Evolutionary conservation across 306 rosid species (phyloP).

Genomic region (Fagus crenata): DNA sequence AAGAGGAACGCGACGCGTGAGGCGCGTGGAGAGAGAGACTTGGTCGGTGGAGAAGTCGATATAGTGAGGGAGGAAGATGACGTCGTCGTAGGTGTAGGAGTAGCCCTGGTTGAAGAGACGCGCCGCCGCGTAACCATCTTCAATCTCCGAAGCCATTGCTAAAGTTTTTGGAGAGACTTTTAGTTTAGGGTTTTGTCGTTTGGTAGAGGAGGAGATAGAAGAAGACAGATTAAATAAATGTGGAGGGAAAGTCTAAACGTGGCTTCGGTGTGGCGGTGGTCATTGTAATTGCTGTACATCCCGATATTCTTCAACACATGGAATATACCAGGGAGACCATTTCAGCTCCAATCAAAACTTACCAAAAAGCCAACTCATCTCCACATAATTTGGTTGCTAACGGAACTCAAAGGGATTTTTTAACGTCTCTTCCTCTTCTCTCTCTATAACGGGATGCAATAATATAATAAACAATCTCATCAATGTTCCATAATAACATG

Average conservation of each 20-base stretch:
- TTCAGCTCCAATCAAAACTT: too few species aligned
- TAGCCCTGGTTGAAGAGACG: slow-evolving; percentile 75
- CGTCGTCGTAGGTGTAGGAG: slow-evolving; percentile 91
- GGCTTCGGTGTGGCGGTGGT: neutral
- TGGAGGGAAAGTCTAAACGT: neutral
- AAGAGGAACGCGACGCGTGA: slow-evolving; percentile 60
- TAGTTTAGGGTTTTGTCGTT: neutral
- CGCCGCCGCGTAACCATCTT: slow-evolving; percentile 78
- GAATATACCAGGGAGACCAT: too few species aligned
- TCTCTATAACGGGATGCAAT: too few species aligned
- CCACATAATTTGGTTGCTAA: too few species aligned
- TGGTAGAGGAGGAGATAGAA: neutral
- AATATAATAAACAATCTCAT: too few species aligned
- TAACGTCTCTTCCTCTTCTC: too few species aligned
- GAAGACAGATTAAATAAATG: neutral
- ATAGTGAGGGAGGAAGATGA: slow-evolving; percentile 86
- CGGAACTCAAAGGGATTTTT: too few species aligned
- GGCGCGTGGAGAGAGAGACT: slow-evolving; percentile 55
- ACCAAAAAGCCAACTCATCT: too few species aligned
- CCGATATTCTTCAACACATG: too few species aligned
- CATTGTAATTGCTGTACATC: neutral
- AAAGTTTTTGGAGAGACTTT: slow-evolving; percentile 9
- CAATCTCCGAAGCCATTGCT: slow-evolving; percentile 15
- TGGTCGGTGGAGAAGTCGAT: slow-evolving; percentile 81
- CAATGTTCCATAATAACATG: too few species aligned